phyloP scores from a whole-genome alignment of 139 green algal genomes.

The Tetratostichococcus sp. region DNA sequence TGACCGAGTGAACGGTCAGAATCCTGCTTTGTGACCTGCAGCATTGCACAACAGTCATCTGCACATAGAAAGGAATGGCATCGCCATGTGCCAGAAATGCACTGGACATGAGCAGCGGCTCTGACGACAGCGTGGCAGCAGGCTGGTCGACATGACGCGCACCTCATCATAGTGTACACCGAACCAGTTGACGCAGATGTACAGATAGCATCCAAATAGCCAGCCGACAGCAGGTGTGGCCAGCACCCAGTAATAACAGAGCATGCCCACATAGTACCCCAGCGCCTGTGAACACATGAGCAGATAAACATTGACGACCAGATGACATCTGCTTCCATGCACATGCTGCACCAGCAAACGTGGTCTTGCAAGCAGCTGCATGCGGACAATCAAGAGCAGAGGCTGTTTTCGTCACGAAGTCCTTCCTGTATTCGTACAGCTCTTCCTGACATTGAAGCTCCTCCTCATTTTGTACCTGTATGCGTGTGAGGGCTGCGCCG shows the following conservation, averaged over 20 bases:
- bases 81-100: too few relatives aligned
- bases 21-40: constrained; percentile 3
- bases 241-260: constrained; percentile 89
- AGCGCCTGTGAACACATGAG: constrained; percentile 42
- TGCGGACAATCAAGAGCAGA: too few relatives aligned
- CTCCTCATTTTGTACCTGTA: constrained; percentile 58
- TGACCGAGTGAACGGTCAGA: not conserved
- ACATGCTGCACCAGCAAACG: not conserved
- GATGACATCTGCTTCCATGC: too few relatives aligned
- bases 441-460: too few relatives aligned
- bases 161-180: constrained; percentile 82
- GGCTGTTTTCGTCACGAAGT: too few relatives aligned
- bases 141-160: not conserved
- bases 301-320: too few relatives aligned
- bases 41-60: constrained; percentile 5
- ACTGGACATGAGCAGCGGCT: too few relatives aligned
- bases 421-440: too few relatives aligned
- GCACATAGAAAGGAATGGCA: too few relatives aligned
- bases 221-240: constrained; percentile 75
- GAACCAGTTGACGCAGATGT: constrained; percentile 67
- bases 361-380: too few relatives aligned
- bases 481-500: constrained; percentile 37
- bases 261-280: constrained; percentile 76
- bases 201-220: constrained; percentile 85
- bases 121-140: too few relatives aligned